These are phyloP conservation scores for Astraeus odoratus DNA, from an alignment of 768 basidiomycete species.

Conservation along the genomic window DNA sequence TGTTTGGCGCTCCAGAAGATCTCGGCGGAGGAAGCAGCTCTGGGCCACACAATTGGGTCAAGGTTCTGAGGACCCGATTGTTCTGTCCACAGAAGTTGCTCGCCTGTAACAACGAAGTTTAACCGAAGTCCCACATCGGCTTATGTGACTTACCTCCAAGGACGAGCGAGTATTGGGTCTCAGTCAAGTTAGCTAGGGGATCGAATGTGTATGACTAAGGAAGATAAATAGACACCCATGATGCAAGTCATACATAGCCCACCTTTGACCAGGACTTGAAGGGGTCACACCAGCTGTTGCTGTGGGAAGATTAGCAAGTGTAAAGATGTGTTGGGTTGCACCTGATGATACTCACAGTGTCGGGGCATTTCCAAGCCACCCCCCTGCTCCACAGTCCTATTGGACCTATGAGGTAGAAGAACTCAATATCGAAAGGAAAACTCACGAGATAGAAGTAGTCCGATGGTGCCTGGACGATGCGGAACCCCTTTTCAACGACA, in stretches of 20 bases:
- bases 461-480: slow-evolving; percentile 41
- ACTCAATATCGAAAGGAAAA: neutral
- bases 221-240: slow-evolving; percentile 16
- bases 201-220: slow-evolving; percentile 42
- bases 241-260: slow-evolving; percentile 10
- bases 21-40: slow-evolving; percentile 41
- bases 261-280: slow-evolving; percentile 48
- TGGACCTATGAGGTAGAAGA: neutral
- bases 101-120: slow-evolving; percentile 13
- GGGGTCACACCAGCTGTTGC: slow-evolving; percentile 43
- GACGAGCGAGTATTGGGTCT: slow-evolving; percentile 30
- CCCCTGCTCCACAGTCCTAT: slow-evolving; percentile 43
- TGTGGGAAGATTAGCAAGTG: slow-evolving; percentile 6
- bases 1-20: slow-evolving; percentile 45
- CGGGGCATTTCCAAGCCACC: slow-evolving; percentile 34
- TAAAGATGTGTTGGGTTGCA: neutral
- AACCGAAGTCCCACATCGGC: slow-evolving; percentile 1
- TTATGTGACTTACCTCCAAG: slow-evolving; percentile 26
- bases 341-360: slow-evolving; percentile 18
- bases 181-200: slow-evolving; percentile 38
- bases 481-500: slow-evolving; percentile 34
- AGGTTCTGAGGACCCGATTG: slow-evolving; percentile 38
- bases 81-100: slow-evolving; percentile 42
- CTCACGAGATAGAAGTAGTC: slow-evolving; percentile 48
- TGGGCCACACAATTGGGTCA: slow-evolving; percentile 42